Base-by-base conservation (phyloP, 208 protist species). In the Giardia muris region DNA sequence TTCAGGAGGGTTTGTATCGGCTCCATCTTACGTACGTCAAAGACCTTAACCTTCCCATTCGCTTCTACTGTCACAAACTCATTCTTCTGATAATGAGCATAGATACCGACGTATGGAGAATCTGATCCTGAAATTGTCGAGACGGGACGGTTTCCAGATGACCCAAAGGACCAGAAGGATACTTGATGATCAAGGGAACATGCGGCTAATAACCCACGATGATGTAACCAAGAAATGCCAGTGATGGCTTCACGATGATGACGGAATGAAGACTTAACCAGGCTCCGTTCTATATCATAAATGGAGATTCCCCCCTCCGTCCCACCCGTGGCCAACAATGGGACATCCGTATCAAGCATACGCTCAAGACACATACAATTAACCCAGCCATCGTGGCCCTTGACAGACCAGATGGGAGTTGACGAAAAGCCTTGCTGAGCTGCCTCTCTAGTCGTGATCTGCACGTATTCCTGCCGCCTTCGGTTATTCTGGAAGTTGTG, bases 51-150 rank as follows among this genome's bases (percentile, higher is more conserved):
- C 4, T 89, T 89, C 42, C 86, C 86, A 10, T 10, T 44, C 45
- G 42, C 86, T 46, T 89, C 86, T 4, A 89, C 86, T 89, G 86
- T 45, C 4, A 89, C 22, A 89, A 89, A 45, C 86, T 89, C 86
- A 89, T 4, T 10, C 86, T 89, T 89, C 4, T 19, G 4, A 10
- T 89, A 46, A 43, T 10, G 42, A 46, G 86, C 4, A 89, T 46
- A 89, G 45, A 89, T 43, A 10, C 22, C 4, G 19, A 89, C 42
- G 45, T 89, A 89, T 4, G 86, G 86, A 43, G 4, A 4, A 89
- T 89, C 42, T 46, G 86, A 89, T 76, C 19, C 30, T 10, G 57
- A 76, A 39, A 76, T 76, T 76, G 30, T 30, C 30, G 57, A 76
- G 19, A 76, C 57, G 57, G 57, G 57, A 39, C 30, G 10, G 10